Evolutionary conservation across 2,329 filamentous ascomycete genomes (phyloP).

Genomic region (Xylaria sp.): DNA sequence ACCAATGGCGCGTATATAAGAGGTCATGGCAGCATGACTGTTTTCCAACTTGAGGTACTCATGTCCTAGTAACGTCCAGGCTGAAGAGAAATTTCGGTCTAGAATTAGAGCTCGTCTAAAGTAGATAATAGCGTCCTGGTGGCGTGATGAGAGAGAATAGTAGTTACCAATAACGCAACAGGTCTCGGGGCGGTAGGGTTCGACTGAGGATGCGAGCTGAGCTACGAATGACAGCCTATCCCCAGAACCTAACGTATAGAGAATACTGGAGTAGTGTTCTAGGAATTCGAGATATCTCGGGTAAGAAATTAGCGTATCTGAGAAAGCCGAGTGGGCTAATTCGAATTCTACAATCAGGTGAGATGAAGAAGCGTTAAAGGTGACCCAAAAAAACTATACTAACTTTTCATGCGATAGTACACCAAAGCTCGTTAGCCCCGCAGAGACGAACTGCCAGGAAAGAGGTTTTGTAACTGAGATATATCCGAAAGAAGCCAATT

Average conservation of each 20-base stretch:
- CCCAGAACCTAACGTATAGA: constrained; percentile 6
- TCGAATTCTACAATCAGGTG: background rate
- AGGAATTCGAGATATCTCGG: constrained; percentile 18
- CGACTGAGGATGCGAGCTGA: constrained; percentile 18
- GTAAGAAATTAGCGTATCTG: constrained; percentile 10
- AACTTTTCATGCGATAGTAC: constrained; percentile 12
- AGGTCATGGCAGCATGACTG: constrained; percentile 9
- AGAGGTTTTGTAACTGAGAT: constrained; percentile 3
- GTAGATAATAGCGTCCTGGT: constrained; percentile 3
- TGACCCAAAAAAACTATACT: background rate
- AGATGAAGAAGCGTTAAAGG: background rate
- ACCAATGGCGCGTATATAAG: constrained; percentile 6
- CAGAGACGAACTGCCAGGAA: constrained; percentile 4
- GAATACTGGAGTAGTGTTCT: constrained; percentile 15
- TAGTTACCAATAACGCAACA: constrained; percentile 21
- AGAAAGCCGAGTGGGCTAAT: background rate
- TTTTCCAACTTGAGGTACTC: constrained; percentile 23
- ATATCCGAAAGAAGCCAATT: constrained; percentile 13
- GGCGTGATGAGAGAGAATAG: constrained; percentile 9
- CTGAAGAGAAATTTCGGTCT: constrained; percentile 12
- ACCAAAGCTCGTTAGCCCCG: constrained; percentile 4
- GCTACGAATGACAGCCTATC: constrained; percentile 11
- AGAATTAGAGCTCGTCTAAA: constrained; percentile 8
- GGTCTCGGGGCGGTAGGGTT: constrained; percentile 22
- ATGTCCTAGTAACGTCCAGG: constrained; percentile 23